A percentile compares a stretch with the other conserved stretches of the same genome.
These are phyloP conservation scores for Penicillium palitans DNA, from an alignment of 2,329 filamentous ascomycete genomes.

Conservation along the genomic window DNA sequence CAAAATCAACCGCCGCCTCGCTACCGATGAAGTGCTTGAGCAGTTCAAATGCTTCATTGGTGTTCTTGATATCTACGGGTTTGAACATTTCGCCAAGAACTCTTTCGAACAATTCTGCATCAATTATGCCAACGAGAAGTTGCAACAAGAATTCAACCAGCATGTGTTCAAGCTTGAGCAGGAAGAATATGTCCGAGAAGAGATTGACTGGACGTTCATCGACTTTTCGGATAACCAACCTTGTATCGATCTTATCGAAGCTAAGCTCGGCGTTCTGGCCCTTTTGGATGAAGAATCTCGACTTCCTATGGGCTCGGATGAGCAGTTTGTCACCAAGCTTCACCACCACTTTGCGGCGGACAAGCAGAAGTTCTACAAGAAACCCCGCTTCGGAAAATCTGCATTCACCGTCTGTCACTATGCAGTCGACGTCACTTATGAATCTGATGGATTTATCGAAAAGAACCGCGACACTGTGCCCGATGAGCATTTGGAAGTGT, in stretches of 20 bases:
- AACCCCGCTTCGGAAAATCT: conserved; percentile 95
- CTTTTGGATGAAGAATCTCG: conserved; percentile 95
- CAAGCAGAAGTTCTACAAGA: conserved; percentile 98
- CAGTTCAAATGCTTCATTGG: conserved; percentile 90
- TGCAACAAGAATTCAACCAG: conserved; percentile 98
- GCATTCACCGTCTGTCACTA: conserved; percentile 98
- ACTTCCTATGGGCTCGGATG: conserved; percentile 94
- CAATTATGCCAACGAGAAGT: conserved; percentile 99
- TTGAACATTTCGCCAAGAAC: conserved; percentile 99
- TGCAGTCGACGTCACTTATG: conserved; percentile 95
- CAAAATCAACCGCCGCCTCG: conserved; percentile 86
- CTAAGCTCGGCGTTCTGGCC: conserved; percentile 88
- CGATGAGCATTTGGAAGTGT: conserved; percentile 94
- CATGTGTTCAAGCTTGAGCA: conserved; percentile 99
- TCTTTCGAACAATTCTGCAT: conserved; percentile 99
- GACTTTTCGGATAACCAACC: conserved; percentile 99
- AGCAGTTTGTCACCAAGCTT: conserved; percentile 93
- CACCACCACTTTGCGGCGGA: conserved; percentile 88
- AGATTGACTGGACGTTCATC: conserved; percentile 99
- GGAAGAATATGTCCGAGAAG: conserved; percentile 91
- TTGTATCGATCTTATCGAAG: conserved; percentile 97
- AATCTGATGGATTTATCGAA: conserved; percentile 98
- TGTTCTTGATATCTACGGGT: conserved; percentile 98
- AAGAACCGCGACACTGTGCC: conserved; percentile 99
- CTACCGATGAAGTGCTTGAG: conserved; percentile 80